These are phyloP conservation scores for Lolium multiflorum DNA, from an alignment of 176 grass and related monocot species.

Conservation along the genomic window DNA sequence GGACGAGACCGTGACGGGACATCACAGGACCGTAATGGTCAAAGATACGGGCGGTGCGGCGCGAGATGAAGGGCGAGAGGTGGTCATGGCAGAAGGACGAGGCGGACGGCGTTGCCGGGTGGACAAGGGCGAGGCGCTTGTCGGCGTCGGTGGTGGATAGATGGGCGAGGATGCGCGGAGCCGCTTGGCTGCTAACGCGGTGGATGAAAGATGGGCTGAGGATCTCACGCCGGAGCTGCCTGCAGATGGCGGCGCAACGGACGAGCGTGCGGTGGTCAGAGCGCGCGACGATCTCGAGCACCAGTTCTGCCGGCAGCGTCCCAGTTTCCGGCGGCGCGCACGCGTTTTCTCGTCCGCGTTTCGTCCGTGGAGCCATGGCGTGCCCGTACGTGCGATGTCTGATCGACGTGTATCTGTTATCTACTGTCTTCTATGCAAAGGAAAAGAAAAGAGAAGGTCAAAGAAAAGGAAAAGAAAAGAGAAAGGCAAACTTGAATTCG, in stretches of 20 bases:
- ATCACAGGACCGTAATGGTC: neutral
- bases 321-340: neutral
- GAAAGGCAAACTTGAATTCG: too few relatives aligned
- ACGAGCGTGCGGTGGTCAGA: neutral
- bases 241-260: neutral
- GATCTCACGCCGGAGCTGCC: neutral
- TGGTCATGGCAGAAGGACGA: neutral
- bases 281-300: neutral
- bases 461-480: too few relatives aligned
- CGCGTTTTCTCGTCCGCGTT: neutral
- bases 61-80: neutral
- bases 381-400: neutral
- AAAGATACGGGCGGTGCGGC: neutral
- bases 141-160: neutral
- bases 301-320: neutral
- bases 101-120: neutral
- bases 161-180: neutral
- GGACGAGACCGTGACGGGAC: neutral
- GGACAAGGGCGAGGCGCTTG: neutral
- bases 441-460: too few relatives aligned
- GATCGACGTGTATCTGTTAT: too few relatives aligned
- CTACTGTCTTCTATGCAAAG: too few relatives aligned
- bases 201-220: neutral
- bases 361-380: neutral
- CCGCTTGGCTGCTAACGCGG: neutral